A percentile compares a stretch with the other conserved stretches of the same genome.
Conservation (phyloP, 2,329 filamentous ascomycete genomes). For the Ophiocordyceps robertsii region DNA sequence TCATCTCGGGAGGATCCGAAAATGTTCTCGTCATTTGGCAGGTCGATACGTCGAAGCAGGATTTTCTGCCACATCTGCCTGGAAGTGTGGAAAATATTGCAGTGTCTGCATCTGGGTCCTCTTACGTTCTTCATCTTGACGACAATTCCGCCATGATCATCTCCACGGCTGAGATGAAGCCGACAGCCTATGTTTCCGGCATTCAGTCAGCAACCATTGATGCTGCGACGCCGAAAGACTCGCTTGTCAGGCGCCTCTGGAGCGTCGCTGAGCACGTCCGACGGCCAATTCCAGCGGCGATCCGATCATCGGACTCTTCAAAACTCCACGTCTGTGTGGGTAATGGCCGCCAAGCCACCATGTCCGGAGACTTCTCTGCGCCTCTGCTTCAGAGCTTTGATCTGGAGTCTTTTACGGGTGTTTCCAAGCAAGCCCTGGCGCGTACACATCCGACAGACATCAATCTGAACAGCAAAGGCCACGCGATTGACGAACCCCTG, state of each 20-base stretch:
- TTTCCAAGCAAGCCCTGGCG: conserved; percentile 78
- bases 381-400: conserved; percentile 74
- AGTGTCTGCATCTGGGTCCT: conserved; percentile 65
- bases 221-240: conserved; percentile 34
- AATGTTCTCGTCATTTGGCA: conserved; percentile 89
- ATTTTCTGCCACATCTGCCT: conserved; percentile 81
- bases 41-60: conserved; percentile 68
- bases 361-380: conserved; percentile 37
- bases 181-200: conserved; percentile 71
- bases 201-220: conserved; percentile 54
- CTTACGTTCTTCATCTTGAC: conserved; percentile 73
- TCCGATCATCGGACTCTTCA: conserved; percentile 49
- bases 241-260: conserved; percentile 38
- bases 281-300: conserved; percentile 41
- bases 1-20: conserved; percentile 86
- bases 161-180: conserved; percentile 78
- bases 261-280: conserved; percentile 27
- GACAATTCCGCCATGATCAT: conserved; percentile 89
- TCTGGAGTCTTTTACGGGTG: conserved; percentile 60
- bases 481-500: conserved; percentile 62
- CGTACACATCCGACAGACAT: conserved; percentile 76
- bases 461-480: conserved; percentile 60
- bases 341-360: conserved; percentile 41
- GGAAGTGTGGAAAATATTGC: conserved; percentile 74
- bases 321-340: conserved; percentile 57